Percentiles rank a stretch among this genome's conserved stretches.
Conservation (phyloP, 345 rosid species). For the Populus alba region DNA sequence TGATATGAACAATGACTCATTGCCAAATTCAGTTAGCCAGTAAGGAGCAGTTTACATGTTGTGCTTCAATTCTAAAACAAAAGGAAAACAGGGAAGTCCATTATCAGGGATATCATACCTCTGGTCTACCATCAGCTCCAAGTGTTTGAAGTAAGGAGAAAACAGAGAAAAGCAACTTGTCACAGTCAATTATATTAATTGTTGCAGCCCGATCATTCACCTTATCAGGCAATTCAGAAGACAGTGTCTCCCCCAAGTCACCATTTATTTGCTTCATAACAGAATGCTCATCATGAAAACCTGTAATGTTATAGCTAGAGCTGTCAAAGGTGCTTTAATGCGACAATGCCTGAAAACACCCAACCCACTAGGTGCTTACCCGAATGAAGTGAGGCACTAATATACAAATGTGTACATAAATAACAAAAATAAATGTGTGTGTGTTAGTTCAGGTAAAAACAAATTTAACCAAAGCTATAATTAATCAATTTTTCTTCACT, state of each 20-base stretch:
- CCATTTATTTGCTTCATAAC: slow-evolving; percentile 40
- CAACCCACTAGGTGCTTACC: no score
- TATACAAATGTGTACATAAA: no score
- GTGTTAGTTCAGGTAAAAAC: no score
- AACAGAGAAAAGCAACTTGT: slow-evolving; percentile 74
- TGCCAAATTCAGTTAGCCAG: background rate
- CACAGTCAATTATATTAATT: slow-evolving; percentile 40
- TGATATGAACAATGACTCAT: background rate
- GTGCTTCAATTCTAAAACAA: background rate
- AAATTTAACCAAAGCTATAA: no score
- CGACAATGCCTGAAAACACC: no score
- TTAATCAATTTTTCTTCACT: no score
- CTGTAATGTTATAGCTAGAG: slow-evolving; percentile 28
- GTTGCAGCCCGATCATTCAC: slow-evolving; percentile 32
- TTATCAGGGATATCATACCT: slow-evolving; percentile 46
- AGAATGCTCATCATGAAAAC: slow-evolving; percentile 29
- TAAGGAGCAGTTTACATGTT: background rate
- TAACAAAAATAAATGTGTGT: no score
- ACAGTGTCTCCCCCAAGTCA: slow-evolving; percentile 41
- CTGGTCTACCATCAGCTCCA: slow-evolving; percentile 95
- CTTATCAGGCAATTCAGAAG: slow-evolving; percentile 25
- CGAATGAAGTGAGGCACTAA: no score
- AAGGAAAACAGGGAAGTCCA: background rate
- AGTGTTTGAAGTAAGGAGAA: slow-evolving; percentile 90
- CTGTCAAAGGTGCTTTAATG: no score